Evolutionary conservation across 805 yeast genomes (phyloP), one percentile per base, ranked within the genome.

Genomic region (Wickerhamiella dianesei): DNA sequence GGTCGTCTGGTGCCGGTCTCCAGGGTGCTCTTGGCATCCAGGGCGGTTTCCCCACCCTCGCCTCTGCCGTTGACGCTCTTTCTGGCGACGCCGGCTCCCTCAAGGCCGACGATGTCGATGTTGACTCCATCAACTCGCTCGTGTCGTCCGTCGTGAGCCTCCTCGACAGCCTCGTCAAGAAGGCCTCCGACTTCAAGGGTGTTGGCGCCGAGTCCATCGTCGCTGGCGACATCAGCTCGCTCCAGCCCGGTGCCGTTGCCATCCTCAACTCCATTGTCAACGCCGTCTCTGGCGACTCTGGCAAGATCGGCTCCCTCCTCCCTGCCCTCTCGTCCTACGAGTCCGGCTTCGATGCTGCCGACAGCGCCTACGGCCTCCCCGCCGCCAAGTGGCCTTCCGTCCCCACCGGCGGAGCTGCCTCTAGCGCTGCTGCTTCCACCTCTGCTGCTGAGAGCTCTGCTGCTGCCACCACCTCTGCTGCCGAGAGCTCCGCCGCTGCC

Each of bases 131-230:
- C 35, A 20, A 20, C 32, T 17, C 44, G 4, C 48, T 51, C 14
- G 52, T 45, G 35, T n/a, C 45, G 14, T 44, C 45, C 37, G 45
- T 51, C 18, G 29, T 42, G 19, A 25, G 37, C 36, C 49, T 54
- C 18, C 47, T 55, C 21, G 19, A 21, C 22, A 52, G 46, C 43
- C 48, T 55, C 21, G 47, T 40, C 25, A 39, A 35, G 48, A 56
- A 57, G 55, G 53, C 54, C 16, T 3, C 45, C 40, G 58, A 44
- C 45, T 48, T 57, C 32, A 17, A 17, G 18, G 35, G 44, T 29
- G 56, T 50, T 19, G 55, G 54, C 18, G 53, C 56, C 43, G 41
- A 45, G 17, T 16, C 47, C 32, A 53, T 56, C 45, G 57, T 56
- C 41, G 29, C 40, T 17, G 50, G 50, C 17, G 58, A 56, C 46